Percentiles rank a stretch among this genome's conserved stretches.
Conservation (phyloP, 106 monocot genomes). For the Dendrobium catenatum region DNA sequence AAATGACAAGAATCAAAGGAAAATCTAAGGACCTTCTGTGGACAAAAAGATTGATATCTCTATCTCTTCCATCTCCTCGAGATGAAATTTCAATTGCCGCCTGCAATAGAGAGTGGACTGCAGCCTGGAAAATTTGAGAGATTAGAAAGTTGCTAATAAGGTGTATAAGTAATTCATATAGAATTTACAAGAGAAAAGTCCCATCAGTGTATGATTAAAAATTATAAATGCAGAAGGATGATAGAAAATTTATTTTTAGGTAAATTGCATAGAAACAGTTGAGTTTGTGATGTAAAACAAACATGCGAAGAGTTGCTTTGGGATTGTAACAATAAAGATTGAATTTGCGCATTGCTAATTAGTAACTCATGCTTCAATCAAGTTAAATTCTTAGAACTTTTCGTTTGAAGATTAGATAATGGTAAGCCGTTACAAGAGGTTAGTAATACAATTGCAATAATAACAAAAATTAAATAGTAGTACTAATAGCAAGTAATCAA, state of each 20-base stretch:
- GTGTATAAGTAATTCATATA: slow-evolving; percentile 3
- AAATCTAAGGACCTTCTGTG: slow-evolving; percentile 57
- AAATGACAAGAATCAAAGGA: background rate
- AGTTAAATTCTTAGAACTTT: too few species aligned
- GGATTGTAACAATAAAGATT: too few species aligned
- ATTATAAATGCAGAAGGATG: background rate
- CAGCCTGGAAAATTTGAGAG: slow-evolving; percentile 46
- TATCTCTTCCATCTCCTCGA: slow-evolving; percentile 63
- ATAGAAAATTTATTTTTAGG: background rate
- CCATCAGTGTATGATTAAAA: background rate
- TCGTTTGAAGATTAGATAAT: too few species aligned
- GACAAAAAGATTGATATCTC: slow-evolving; percentile 65
- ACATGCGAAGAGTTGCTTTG: too few species aligned
- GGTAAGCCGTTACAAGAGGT: too few species aligned
- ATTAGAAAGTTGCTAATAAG: background rate
- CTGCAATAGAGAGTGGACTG: slow-evolving; percentile 72
- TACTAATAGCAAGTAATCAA: too few species aligned
- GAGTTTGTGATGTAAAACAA: background rate
- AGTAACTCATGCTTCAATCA: too few species aligned
- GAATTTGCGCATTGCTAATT: too few species aligned
- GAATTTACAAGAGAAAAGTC: background rate
- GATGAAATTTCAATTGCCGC: slow-evolving; percentile 78
- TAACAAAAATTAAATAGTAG: too few species aligned
- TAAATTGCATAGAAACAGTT: background rate
- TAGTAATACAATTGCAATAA: too few species aligned